Percentiles rank a stretch among this genome's conserved stretches.
phyloP scores from a whole-genome alignment of 371 early-diverging fungal genomes.

The Apophysomyces sp. region DNA sequence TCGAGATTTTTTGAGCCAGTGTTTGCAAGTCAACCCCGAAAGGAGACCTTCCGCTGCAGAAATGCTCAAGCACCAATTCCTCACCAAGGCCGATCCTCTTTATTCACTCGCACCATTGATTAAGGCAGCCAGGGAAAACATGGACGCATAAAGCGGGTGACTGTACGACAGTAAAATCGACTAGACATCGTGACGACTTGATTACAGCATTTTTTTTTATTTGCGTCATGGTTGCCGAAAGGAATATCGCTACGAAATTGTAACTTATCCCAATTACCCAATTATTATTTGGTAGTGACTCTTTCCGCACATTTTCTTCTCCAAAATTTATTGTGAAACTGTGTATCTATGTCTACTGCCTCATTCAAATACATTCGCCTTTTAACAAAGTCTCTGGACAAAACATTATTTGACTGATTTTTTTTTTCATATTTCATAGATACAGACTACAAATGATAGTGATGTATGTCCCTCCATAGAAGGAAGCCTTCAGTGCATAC shows the following conservation, averaged over 20 bases:
- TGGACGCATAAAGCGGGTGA: not conserved
- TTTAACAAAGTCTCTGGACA: too few species aligned
- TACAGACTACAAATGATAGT: too few species aligned
- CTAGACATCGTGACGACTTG: not conserved
- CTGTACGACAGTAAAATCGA: not conserved
- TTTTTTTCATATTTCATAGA: too few species aligned
- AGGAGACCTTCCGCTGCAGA: conserved; percentile 28
- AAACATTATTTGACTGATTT: too few species aligned
- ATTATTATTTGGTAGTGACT: too few species aligned
- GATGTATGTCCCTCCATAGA: too few species aligned
- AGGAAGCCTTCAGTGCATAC: too few species aligned
- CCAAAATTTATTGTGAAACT: too few species aligned
- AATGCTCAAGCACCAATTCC: conserved; percentile 76
- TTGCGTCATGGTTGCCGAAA: not conserved
- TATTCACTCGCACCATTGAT: conserved; percentile 86
- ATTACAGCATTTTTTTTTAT: not conserved
- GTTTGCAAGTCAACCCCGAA: conserved; percentile 69
- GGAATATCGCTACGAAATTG: not conserved
- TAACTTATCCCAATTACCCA: not conserved
- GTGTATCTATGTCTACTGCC: too few species aligned
- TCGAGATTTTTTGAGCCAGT: conserved; percentile 66
- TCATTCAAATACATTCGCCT: too few species aligned
- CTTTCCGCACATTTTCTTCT: too few species aligned
- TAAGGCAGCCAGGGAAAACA: conserved; percentile 53
- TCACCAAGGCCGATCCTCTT: conserved; percentile 82